Percentiles rank a stretch among this genome's conserved stretches.
These are phyloP conservation scores for Nemania sp. DNA, from an alignment of 2,329 filamentous ascomycete species.

Conservation along the genomic window DNA sequence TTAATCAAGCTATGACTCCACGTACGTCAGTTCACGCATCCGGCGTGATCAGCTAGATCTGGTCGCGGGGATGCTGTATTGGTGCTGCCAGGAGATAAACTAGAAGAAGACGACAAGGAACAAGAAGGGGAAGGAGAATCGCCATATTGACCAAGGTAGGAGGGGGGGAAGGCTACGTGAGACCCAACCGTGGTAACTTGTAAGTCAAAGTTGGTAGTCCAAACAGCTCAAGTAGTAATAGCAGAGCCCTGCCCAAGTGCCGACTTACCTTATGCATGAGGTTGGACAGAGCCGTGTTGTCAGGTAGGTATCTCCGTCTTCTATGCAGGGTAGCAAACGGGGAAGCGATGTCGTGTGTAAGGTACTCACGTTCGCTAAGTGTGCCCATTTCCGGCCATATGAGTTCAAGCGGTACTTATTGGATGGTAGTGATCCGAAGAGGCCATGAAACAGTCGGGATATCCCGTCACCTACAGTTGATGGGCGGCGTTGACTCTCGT, in stretches of 20 bases:
- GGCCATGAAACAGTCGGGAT: not conserved
- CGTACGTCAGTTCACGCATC: not conserved
- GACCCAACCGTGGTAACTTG: too few species aligned
- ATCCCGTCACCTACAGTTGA: not conserved
- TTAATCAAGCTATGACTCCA: not conserved
- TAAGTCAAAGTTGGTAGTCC: too few species aligned
- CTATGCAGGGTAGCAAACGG: not conserved
- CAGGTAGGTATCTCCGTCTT: not conserved
- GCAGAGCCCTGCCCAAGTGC: not conserved
- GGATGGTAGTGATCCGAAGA: slow-evolving; percentile 3
- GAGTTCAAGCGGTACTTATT: not conserved
- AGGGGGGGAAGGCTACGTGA: not conserved
- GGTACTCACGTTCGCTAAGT: slow-evolving; percentile 6
- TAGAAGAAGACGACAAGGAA: too few species aligned
- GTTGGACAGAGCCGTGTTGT: not conserved
- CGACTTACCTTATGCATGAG: not conserved
- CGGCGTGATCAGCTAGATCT: not conserved
- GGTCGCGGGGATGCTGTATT: not conserved
- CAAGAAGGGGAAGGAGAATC: not conserved
- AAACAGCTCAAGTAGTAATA: not conserved
- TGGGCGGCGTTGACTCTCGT: not conserved
- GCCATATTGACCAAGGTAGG: not conserved
- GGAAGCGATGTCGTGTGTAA: not conserved
- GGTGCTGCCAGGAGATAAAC: not conserved
- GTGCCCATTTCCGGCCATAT: slow-evolving; percentile 9